Conservation (phyloP, 2,329 filamentous ascomycete species). For the Helotiales sp. region DNA sequence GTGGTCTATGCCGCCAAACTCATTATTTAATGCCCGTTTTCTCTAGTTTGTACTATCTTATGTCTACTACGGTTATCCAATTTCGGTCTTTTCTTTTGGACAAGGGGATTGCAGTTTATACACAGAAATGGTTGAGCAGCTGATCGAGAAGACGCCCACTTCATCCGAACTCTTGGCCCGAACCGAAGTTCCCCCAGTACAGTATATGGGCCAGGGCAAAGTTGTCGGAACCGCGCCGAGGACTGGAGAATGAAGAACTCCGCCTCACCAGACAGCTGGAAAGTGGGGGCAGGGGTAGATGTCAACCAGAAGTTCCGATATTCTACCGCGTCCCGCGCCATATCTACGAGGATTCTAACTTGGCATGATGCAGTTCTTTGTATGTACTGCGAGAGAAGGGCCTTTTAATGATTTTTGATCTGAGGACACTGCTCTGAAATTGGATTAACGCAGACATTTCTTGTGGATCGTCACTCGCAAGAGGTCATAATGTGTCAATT, state of each 20-base stretch:
- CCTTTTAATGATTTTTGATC: slow-evolving; percentile 2
- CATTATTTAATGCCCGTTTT: background rate
- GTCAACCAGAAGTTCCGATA: background rate
- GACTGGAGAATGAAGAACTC: background rate
- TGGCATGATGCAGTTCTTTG: background rate
- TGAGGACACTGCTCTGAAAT: background rate
- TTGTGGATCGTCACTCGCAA: background rate
- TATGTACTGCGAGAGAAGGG: background rate
- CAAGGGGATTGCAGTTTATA: too few species aligned
- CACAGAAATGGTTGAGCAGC: background rate
- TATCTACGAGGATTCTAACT: background rate
- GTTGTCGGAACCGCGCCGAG: background rate
- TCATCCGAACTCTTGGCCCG: background rate
- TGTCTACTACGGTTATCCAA: too few species aligned
- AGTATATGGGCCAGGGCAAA: background rate
- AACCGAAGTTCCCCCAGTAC: background rate
- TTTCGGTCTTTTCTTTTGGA: too few species aligned
- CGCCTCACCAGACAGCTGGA: background rate
- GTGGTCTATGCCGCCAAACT: too few species aligned
- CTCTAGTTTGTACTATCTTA: background rate
- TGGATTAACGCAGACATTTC: background rate
- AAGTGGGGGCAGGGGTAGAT: background rate
- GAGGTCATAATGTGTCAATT: background rate
- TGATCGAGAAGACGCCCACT: background rate
- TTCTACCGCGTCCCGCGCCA: background rate